Percentiles rank a stretch among this genome's conserved stretches.
These are phyloP conservation scores for Lecanicillium sp. DNA, from an alignment of 2,329 filamentous ascomycete genomes.

Conservation along the genomic window DNA sequence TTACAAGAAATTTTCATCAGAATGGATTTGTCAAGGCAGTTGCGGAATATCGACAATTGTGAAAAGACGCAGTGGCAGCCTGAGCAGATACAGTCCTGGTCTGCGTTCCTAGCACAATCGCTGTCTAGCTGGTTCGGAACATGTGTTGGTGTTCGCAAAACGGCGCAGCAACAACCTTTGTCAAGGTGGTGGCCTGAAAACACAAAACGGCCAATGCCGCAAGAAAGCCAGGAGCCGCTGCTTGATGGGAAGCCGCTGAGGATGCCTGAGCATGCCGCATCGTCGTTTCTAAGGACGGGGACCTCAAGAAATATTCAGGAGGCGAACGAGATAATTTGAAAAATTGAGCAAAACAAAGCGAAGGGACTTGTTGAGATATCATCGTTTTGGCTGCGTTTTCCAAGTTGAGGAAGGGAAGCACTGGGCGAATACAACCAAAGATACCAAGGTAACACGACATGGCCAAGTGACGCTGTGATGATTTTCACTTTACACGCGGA, in stretches of 20 bases:
- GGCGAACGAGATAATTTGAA: slow-evolving; percentile 24
- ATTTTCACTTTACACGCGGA: no score
- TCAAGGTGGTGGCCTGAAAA: neutral
- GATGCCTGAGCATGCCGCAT: slow-evolving; percentile 31
- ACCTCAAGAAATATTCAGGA: slow-evolving; percentile 29
- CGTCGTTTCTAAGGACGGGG: slow-evolving; percentile 32
- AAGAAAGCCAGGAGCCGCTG: neutral
- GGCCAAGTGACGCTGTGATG: no score
- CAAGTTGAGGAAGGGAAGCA: no score
- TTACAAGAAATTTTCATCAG: neutral
- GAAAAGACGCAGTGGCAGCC: neutral
- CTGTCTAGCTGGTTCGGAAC: slow-evolving; percentile 5
- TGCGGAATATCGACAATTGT: no score
- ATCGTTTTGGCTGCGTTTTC: neutral
- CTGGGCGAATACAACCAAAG: no score
- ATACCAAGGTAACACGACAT: no score
- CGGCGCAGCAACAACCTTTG: neutral
- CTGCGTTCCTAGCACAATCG: neutral
- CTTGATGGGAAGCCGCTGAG: neutral
- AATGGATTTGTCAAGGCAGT: neutral
- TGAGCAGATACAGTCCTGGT: neutral
- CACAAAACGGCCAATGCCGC: neutral
- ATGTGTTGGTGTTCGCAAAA: slow-evolving; percentile 6
- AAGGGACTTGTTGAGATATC: neutral
- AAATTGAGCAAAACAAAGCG: neutral